Evolutionary conservation across 2,329 filamentous ascomycete species (phyloP).

Genomic region (Cladophialophora exuberans): DNA sequence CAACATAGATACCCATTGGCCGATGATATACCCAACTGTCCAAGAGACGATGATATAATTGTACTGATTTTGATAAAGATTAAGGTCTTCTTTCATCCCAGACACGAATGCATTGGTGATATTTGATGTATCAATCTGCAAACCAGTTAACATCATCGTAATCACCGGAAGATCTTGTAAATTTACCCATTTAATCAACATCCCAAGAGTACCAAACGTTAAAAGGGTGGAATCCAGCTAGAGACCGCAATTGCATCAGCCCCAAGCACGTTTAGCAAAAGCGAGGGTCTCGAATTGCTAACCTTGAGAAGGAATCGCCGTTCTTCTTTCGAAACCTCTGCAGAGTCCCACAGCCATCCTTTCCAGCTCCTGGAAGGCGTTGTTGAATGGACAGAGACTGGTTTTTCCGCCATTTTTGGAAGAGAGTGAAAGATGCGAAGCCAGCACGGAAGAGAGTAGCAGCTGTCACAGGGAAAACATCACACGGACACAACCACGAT

Average conservation of each 20-base stretch:
- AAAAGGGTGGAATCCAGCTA: constrained; percentile 22
- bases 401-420: constrained; percentile 17
- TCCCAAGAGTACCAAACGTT: constrained; percentile 24
- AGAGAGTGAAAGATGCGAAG: not conserved
- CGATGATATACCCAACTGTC: constrained; percentile 36
- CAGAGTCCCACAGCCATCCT: constrained; percentile 27
- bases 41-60: constrained; percentile 42
- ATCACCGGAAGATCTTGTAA: not conserved
- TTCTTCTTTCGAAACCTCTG: constrained; percentile 23
- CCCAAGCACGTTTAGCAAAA: not conserved
- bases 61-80: constrained; percentile 57
- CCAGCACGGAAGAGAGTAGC: not conserved
- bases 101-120: constrained; percentile 53
- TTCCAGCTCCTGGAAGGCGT: constrained; percentile 21
- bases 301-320: constrained; percentile 23
- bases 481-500: not conserved
- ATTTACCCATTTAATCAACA: constrained; percentile 27
- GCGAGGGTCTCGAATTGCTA: not conserved
- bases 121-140: constrained; percentile 27
- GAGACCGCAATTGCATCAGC: not conserved
- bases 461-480: not conserved
- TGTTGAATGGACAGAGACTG: not conserved
- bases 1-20: constrained; percentile 54
- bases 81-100: constrained; percentile 56
- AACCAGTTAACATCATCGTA: not conserved